Conservation (phyloP, 495 filamentous ascomycete genomes). For the Daldinia decipiens region DNA sequence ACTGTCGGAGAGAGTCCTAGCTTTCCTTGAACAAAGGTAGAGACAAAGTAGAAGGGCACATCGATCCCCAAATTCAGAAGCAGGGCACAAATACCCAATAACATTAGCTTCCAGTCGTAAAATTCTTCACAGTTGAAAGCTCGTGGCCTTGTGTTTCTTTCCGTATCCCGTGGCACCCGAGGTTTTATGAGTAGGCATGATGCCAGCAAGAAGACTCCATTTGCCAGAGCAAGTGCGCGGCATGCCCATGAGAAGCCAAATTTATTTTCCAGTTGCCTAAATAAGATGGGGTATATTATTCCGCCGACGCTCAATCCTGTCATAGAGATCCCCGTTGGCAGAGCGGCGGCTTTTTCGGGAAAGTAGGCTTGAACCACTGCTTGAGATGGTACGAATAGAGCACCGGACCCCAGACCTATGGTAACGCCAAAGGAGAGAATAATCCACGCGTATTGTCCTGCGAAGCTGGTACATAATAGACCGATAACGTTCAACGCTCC, state of each 20-base stretch:
- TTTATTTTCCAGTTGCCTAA: conserved; percentile 62
- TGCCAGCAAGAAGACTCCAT: conserved; percentile 56
- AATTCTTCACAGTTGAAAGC: conserved; percentile 51
- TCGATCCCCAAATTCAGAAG: conserved; percentile 72
- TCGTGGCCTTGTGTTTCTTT: conserved; percentile 28
- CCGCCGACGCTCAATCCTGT: conserved; percentile 76
- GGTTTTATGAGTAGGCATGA: conserved; percentile 60
- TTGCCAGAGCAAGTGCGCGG: conserved; percentile 68
- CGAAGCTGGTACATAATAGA: conserved; percentile 60
- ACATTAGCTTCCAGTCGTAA: conserved; percentile 52
- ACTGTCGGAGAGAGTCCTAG: conserved; percentile 56
- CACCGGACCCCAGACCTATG: conserved; percentile 60
- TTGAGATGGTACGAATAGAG: conserved; percentile 73
- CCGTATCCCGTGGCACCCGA: conserved; percentile 49
- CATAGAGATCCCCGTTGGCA: conserved; percentile 79
- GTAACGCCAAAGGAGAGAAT: conserved; percentile 61
- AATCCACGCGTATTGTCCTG: conserved; percentile 53
- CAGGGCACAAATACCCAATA: conserved; percentile 65
- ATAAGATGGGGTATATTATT: conserved; percentile 71
- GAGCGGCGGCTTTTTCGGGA: conserved; percentile 66
- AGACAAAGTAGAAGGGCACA: conserved; percentile 70
- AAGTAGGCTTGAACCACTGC: conserved; percentile 80
- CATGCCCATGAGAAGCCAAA: conserved; percentile 74
- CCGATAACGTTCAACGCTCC: conserved; percentile 67
- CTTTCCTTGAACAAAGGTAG: conserved; percentile 57